phyloP scores from a whole-genome alignment of 148 eudicot species.

The Drosera capensis region DNA sequence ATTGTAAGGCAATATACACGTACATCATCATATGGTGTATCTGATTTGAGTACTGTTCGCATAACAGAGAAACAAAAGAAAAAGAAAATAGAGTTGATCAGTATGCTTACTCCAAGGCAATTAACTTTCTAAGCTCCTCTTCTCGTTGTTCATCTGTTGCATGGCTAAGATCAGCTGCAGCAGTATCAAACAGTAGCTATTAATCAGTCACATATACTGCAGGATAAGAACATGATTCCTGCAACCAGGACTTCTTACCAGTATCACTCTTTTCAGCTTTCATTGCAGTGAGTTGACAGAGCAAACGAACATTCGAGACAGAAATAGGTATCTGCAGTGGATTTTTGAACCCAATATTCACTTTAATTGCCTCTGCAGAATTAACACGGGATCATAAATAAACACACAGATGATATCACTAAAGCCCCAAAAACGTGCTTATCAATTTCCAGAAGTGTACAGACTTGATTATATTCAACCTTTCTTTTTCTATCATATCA shows the following conservation, averaged over 20 bases:
- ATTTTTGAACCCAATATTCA: constrained; percentile 74
- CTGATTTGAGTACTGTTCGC: too few relatives aligned
- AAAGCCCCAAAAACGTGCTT: too few relatives aligned
- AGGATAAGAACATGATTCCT: not conserved
- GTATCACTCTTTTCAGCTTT: constrained; percentile 35
- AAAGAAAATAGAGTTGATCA: constrained; percentile 1
- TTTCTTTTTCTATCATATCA: too few relatives aligned
- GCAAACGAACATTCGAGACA: constrained; percentile 51
- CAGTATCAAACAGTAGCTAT: constrained; percentile 4
- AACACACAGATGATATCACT: not conserved
- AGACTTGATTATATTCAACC: too few relatives aligned
- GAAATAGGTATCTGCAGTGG: constrained; percentile 84
- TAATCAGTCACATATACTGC: constrained; percentile 4
- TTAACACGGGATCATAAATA: constrained; percentile 1
- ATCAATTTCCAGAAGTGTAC: too few relatives aligned
- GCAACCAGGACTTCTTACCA: constrained; percentile 25
- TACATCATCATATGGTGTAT: too few relatives aligned
- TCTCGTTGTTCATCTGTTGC: constrained; percentile 19
- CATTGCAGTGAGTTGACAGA: constrained; percentile 59
- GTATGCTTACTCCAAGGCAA: constrained; percentile 36
- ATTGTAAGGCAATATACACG: constrained; percentile 12
- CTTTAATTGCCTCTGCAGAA: constrained; percentile 70
- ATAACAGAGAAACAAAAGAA: not conserved
- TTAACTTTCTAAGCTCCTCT: constrained; percentile 25
- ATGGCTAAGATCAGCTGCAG: constrained; percentile 41